These are phyloP conservation scores for Aaosphaeria pasadenensis DNA, from an alignment of 2,329 filamentous ascomycete species.

Conservation along the genomic window DNA sequence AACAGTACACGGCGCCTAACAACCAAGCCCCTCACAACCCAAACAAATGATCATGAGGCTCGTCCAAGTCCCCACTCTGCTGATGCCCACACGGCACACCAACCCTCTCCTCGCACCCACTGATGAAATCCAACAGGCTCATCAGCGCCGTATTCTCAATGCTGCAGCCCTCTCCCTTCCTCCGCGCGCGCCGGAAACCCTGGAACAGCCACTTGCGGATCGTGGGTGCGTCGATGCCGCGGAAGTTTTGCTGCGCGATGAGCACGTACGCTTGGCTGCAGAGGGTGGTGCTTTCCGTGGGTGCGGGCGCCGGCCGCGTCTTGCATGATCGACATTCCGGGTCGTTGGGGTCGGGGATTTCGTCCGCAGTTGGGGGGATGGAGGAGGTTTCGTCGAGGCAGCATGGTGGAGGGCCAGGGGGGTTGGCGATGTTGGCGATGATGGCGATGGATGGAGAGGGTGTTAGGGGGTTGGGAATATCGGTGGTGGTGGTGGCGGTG, in stretches of 20 bases:
- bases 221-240: slow-evolving; percentile 26
- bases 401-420: slow-evolving; percentile 3
- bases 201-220: slow-evolving; percentile 31
- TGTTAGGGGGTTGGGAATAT: background rate
- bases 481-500: background rate
- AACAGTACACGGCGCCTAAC: no score
- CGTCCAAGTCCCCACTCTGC: no score
- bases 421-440: background rate
- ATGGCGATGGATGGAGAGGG: background rate
- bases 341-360: slow-evolving; percentile 17
- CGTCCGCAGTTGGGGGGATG: background rate
- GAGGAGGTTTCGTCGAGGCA: slow-evolving; percentile 1
- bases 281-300: slow-evolving; percentile 30
- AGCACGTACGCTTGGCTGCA: slow-evolving; percentile 33
- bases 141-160: slow-evolving; percentile 34
- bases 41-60: no score
- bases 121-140: slow-evolving; percentile 34
- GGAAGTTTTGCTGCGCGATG: slow-evolving; percentile 34
- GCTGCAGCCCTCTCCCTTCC: slow-evolving; percentile 30
- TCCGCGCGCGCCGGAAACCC: slow-evolving; percentile 23
- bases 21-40: no score
- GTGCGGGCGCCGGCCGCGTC: slow-evolving; percentile 20
- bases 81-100: background rate
- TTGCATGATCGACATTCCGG: slow-evolving; percentile 27
- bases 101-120: slow-evolving; percentile 11